Evolutionary conservation across 2,329 filamentous ascomycete genomes (phyloP), one percentile per base, ranked within the genome.

Genomic region (Monilinia laxa): DNA sequence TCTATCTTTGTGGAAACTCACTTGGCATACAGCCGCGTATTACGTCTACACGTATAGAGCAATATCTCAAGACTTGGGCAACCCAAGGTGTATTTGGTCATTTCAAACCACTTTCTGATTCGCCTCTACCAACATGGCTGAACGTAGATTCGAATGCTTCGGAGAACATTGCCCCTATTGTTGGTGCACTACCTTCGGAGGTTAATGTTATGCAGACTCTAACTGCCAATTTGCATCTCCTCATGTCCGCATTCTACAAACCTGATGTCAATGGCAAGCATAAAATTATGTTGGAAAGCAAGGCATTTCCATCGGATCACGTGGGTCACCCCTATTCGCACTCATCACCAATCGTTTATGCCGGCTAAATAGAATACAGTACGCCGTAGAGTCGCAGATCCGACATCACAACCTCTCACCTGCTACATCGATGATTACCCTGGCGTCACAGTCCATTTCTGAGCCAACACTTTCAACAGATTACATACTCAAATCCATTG

Each of bases 281-380:
- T 76, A 93, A 92, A 78, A 90, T 94, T 70, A 89, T 93, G 68
- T 82, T 93, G 40, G 91, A 94, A 77, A 87, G 85, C 69, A 93
- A 92, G 75, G 90, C 91, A 0, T 94, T 94, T 74, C 91, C 91
- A 0, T 91, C 88, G 76, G 91, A 94, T 77, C 89, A 92, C 79
- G 89, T 91, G 83, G 72, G 83, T 75, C 55, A n/a, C 45, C 38
- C 51, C 66, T 66, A 66, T 68, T 45, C 16, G 31, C 54, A n/a
- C 60, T 42, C 35, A 23, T 51, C 23, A 45, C 20, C 38, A 42
- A 18, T 31, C 35, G 67, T 58, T 58, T 45, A 65, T 65, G 31
- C 28, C 58, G 35, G 68, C 71, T 75, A 66, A 65, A 75, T 70
- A 68, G 1, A 20, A 66, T 68, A 60, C 65, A 92, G 88, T 94